Conservation (phyloP, 208 protist genomes). For the Trypanosoma cruzi region DNA sequence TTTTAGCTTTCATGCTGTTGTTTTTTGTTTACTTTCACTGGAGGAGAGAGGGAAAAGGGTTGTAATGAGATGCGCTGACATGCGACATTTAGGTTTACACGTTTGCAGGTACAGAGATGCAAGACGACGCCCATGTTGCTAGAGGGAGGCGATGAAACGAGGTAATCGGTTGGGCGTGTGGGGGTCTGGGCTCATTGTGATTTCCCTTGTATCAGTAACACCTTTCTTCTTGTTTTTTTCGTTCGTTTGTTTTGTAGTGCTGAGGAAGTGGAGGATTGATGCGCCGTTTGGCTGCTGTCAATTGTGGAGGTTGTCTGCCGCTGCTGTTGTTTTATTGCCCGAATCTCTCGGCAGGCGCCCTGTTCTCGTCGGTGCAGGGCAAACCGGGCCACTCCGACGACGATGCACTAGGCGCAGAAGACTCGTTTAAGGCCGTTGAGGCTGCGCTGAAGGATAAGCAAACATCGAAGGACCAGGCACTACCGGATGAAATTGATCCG, state of each 20-base stretch:
- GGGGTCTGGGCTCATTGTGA: too few relatives aligned
- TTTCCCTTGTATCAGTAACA: background rate
- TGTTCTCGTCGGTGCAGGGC: constrained; percentile 1
- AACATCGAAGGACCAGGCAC: constrained; percentile 18
- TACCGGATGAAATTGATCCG: constrained; percentile 31
- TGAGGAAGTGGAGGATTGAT: background rate
- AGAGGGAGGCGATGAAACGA: too few relatives aligned
- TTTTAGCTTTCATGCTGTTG: too few relatives aligned
- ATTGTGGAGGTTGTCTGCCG: background rate
- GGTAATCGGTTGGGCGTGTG: too few relatives aligned
- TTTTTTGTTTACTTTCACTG: too few relatives aligned
- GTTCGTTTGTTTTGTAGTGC: background rate
- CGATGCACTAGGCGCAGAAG: constrained; percentile 55
- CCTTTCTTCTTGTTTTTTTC: background rate
- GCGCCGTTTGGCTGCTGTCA: background rate
- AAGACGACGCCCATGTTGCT: too few relatives aligned
- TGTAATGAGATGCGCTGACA: too few relatives aligned
- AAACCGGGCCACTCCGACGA: constrained; percentile 46
- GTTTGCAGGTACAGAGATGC: too few relatives aligned
- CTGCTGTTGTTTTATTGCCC: constrained; percentile 1
- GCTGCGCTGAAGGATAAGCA: constrained; percentile 21
- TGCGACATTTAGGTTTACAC: too few relatives aligned
- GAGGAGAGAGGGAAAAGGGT: too few relatives aligned
- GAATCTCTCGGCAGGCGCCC: background rate
- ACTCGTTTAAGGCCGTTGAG: constrained; percentile 48